These are phyloP conservation scores for Sarcodon sp. DNA, from an alignment of 768 basidiomycete genomes.

Conservation along the genomic window DNA sequence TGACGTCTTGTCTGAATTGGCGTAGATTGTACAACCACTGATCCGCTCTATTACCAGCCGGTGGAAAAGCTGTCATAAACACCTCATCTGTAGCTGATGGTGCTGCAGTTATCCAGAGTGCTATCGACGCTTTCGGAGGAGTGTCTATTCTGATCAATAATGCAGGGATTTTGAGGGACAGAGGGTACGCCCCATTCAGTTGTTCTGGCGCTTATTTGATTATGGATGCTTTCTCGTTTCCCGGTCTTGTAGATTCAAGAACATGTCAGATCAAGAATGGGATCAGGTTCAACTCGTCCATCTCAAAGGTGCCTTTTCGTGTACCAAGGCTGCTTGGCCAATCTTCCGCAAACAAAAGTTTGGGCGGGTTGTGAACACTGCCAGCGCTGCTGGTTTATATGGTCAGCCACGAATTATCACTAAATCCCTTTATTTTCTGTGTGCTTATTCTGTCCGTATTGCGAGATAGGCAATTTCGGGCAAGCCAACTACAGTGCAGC, in stretches of 20 bases:
- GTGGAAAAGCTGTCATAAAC: slow-evolving; percentile 82
- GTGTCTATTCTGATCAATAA: slow-evolving; percentile 92
- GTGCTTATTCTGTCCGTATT: not conserved
- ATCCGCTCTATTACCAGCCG: slow-evolving; percentile 32
- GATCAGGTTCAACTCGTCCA: slow-evolving; percentile 85
- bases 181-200: slow-evolving; percentile 34
- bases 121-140: slow-evolving; percentile 72
- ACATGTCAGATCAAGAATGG: slow-evolving; percentile 93
- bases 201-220: not conserved
- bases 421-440: not conserved
- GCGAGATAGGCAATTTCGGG: slow-evolving; percentile 71
- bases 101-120: slow-evolving; percentile 72
- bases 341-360: slow-evolving; percentile 91
- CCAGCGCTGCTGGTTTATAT: slow-evolving; percentile 89
- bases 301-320: slow-evolving; percentile 85
- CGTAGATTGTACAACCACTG: not conserved
- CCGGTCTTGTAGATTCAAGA: slow-evolving; percentile 61
- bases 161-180: slow-evolving; percentile 82
- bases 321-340: slow-evolving; percentile 94
- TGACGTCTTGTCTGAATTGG: not conserved
- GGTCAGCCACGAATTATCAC: slow-evolving; percentile 29
- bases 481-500: slow-evolving; percentile 97
- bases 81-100: slow-evolving; percentile 83
- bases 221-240: not conserved
- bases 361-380: slow-evolving; percentile 89